phyloP scores from a whole-genome alignment of 441 rosid species.

The Pelargonium myrrhifolium region DNA sequence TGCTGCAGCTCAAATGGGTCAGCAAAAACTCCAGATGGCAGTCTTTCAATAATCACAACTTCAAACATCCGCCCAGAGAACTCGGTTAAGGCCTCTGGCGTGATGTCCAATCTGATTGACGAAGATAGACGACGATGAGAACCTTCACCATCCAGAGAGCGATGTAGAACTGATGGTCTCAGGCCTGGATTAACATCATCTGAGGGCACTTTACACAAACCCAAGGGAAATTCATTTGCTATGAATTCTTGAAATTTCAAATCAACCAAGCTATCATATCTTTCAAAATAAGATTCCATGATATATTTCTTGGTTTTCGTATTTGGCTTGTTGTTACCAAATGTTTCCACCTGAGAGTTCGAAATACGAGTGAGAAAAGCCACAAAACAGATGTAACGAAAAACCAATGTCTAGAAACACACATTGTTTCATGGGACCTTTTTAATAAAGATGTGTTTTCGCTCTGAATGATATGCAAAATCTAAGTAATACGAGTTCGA shows the following conservation, averaged over 20 bases:
- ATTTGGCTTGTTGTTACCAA: slow-evolving; percentile 11
- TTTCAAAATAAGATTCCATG: slow-evolving; percentile 45
- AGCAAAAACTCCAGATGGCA: slow-evolving; percentile 75
- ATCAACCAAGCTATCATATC: slow-evolving; percentile 34
- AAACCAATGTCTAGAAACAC: not conserved
- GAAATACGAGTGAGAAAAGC: slow-evolving; percentile 4
- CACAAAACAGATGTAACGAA: not conserved
- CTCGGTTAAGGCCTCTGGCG: slow-evolving; percentile 20
- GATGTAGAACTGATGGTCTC: slow-evolving; percentile 30
- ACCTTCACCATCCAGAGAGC: slow-evolving; percentile 62
- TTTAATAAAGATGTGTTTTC: not conserved
- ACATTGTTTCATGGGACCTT: too few relatives aligned
- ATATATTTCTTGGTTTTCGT: slow-evolving; percentile 30
- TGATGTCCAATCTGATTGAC: slow-evolving; percentile 33
- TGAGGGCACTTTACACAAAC: slow-evolving; percentile 23
- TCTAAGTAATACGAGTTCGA: not conserved
- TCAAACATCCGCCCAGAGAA: slow-evolving; percentile 28
- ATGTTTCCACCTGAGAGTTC: slow-evolving; percentile 28
- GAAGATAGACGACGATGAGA: slow-evolving; percentile 65
- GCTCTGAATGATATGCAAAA: not conserved
- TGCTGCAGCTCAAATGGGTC: slow-evolving; percentile 86
- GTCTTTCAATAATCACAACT: slow-evolving; percentile 46
- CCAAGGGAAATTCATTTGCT: slow-evolving; percentile 24
- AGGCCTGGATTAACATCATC: slow-evolving; percentile 19
- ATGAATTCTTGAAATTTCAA: slow-evolving; percentile 41